A percentile compares a stretch with the other conserved stretches of the same genome.
Evolutionary conservation across 164 flowering plant species (phyloP).

Genomic region (Magnolia sinica): DNA sequence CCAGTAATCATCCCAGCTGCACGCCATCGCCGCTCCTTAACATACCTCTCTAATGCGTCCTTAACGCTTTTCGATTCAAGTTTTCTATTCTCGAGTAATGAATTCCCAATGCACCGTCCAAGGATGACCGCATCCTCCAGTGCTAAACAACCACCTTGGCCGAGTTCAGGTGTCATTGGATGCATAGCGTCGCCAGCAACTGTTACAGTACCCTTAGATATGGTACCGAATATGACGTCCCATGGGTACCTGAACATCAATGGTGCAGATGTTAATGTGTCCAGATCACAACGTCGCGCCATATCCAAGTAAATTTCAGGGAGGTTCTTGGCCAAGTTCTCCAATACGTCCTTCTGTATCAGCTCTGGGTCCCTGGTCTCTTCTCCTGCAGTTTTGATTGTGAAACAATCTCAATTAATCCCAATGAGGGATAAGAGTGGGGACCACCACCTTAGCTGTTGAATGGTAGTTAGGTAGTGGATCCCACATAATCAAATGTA

Average conservation of each 20-base stretch:
- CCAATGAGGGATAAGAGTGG: background rate
- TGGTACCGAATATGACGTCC: conserved; percentile 26
- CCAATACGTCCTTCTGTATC: conserved; percentile 21
- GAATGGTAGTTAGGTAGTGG: no score
- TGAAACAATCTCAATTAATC: background rate
- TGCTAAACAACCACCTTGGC: conserved; percentile 41
- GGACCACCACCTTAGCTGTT: background rate
- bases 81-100: conserved; percentile 5
- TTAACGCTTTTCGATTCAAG: background rate
- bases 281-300: conserved; percentile 17
- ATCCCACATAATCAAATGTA: background rate
- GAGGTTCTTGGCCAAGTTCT: conserved; percentile 16
- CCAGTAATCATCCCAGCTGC: conserved; percentile 16
- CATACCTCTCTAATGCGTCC: conserved; percentile 13
- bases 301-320: conserved; percentile 21
- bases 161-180: conserved; percentile 52
- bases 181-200: conserved; percentile 57
- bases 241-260: conserved; percentile 39
- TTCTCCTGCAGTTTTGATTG: background rate
- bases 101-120: conserved; percentile 31
- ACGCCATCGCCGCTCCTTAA: conserved; percentile 17
- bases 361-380: conserved; percentile 10
- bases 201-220: conserved; percentile 23
- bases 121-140: conserved; percentile 46
- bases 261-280: conserved; percentile 25